These are phyloP conservation scores for Colletotrichum salicis DNA, from an alignment of 2,329 filamentous ascomycete species.

Conservation along the genomic window DNA sequence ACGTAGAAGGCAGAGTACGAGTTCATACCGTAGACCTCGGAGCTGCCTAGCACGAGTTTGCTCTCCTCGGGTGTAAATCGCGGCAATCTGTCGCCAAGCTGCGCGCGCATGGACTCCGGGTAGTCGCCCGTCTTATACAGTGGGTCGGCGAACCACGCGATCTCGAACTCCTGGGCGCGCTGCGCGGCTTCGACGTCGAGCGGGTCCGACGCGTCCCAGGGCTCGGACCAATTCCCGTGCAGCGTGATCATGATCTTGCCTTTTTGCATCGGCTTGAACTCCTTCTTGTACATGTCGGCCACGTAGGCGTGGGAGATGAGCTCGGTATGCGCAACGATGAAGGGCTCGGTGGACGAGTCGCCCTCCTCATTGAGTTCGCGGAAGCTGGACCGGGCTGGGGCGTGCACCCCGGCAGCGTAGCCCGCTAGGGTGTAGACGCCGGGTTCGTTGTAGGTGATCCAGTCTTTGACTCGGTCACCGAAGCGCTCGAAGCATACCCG, in stretches of 20 bases:
- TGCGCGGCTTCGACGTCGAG: slow-evolving; percentile 50
- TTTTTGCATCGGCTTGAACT: slow-evolving; percentile 49
- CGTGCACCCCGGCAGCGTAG: slow-evolving; percentile 48
- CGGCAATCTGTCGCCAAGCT: slow-evolving; percentile 50
- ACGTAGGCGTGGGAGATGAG: slow-evolving; percentile 51
- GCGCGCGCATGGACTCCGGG: slow-evolving; percentile 50
- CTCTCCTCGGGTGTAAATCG: slow-evolving; percentile 52
- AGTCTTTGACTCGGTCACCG: slow-evolving; percentile 67
- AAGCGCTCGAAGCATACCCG: slow-evolving; percentile 68
- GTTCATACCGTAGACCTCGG: slow-evolving; percentile 55
- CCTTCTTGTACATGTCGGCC: slow-evolving; percentile 50
- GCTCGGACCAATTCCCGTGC: slow-evolving; percentile 54
- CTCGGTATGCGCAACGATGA: slow-evolving; percentile 52
- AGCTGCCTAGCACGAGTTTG: slow-evolving; percentile 49
- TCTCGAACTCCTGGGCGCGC: slow-evolving; percentile 53
- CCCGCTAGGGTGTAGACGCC: slow-evolving; percentile 48
- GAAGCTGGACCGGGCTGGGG: slow-evolving; percentile 44
- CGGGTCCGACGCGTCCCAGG: slow-evolving; percentile 49
- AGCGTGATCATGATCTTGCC: slow-evolving; percentile 54
- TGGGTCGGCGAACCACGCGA: slow-evolving; percentile 54
- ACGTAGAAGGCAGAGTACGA: slow-evolving; percentile 54
- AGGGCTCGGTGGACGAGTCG: slow-evolving; percentile 48
- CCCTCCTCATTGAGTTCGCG: slow-evolving; percentile 45
- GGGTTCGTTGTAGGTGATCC: slow-evolving; percentile 58
- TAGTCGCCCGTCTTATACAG: slow-evolving; percentile 52